Conservation (phyloP, 2,329 filamentous ascomycete species). For the Diplocarpon rosae region DNA sequence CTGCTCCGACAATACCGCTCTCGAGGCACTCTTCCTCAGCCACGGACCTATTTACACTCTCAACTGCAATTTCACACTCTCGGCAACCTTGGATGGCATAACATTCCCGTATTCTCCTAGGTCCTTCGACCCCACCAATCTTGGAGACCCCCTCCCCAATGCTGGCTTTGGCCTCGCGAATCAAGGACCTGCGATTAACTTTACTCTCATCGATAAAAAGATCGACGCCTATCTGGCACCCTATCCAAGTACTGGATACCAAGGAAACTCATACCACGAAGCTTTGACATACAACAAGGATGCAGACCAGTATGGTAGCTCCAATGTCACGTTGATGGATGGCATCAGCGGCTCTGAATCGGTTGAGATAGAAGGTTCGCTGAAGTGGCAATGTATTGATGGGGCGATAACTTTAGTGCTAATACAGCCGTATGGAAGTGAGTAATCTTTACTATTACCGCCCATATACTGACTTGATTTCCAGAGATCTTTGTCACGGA, state of each 20-base stretch:
- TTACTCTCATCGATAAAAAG: neutral
- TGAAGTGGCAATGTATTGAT: conserved; percentile 2
- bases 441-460: neutral
- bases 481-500: neutral
- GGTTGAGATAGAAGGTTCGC: neutral
- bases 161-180: neutral
- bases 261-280: neutral
- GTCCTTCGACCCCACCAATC: neutral
- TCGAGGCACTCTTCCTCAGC: neutral
- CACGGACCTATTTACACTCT: neutral
- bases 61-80: conserved; percentile 1
- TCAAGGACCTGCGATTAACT: neutral
- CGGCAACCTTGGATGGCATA: neutral
- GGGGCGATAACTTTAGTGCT: neutral
- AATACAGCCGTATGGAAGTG: neutral
- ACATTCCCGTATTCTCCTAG: neutral
- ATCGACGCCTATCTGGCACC: neutral
- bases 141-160: neutral
- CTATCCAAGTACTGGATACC: neutral
- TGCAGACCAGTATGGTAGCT: conserved; percentile 1
- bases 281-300: neutral
- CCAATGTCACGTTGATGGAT: neutral
- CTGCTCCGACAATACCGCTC: neutral
- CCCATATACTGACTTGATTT: neutral
- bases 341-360: neutral